Conservation (phyloP, 139 green algal species). For the Chlamydomonas incerta region DNA sequence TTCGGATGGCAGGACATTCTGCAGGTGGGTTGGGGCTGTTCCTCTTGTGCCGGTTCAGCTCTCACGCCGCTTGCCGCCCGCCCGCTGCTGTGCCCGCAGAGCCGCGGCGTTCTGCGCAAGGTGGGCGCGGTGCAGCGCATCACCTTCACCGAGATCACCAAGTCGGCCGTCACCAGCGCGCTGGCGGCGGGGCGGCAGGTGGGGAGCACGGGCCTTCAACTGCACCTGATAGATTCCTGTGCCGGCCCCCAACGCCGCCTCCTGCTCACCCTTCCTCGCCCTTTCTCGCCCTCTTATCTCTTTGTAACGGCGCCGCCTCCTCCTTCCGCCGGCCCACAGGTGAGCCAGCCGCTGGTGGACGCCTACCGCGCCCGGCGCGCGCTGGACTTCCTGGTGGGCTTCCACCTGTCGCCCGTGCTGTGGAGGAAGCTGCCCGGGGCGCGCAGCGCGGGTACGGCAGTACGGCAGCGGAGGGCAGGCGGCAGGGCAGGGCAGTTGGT, state of each 20-base stretch:
- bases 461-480: neutral
- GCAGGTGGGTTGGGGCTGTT: too few relatives aligned
- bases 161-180: slow-evolving; percentile 78
- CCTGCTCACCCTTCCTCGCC: too few relatives aligned
- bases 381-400: slow-evolving; percentile 96
- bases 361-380: slow-evolving; percentile 90
- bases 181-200: slow-evolving; percentile 73
- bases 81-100: neutral
- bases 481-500: neutral
- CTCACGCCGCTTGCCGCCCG: too few relatives aligned
- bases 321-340: too few relatives aligned
- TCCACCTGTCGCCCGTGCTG: slow-evolving; percentile 89
- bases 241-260: too few relatives aligned
- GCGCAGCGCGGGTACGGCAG: slow-evolving; percentile 64
- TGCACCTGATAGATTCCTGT: too few relatives aligned
- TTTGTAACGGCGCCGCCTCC: too few relatives aligned
- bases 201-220: too few relatives aligned
- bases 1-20: too few relatives aligned
- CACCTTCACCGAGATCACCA: slow-evolving; percentile 89
- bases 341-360: slow-evolving; percentile 82
- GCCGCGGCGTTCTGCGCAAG: slow-evolving; percentile 22
- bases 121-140: slow-evolving; percentile 64
- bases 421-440: slow-evolving; percentile 91
- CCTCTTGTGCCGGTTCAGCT: too few relatives aligned
- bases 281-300: too few relatives aligned